Conservation (phyloP, 306 rosid species). For the Malus sieversii region DNA sequence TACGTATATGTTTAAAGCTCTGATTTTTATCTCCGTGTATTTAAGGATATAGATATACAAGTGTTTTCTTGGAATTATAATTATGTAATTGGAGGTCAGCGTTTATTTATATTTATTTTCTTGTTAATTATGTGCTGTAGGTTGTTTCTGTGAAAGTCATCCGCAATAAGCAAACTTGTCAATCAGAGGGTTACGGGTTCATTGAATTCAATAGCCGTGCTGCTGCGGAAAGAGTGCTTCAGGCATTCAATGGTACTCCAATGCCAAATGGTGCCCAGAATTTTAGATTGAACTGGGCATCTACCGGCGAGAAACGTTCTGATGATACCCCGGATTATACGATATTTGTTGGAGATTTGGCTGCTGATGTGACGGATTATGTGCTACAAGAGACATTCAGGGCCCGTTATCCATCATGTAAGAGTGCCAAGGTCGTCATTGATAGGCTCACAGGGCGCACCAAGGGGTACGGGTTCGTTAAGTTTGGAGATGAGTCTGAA, state of each 20-base stretch:
- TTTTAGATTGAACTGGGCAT: constrained; percentile 93
- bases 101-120: background rate
- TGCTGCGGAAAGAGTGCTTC: constrained; percentile 75
- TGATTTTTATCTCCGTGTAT: background rate
- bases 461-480: constrained; percentile 92
- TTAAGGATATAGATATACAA: background rate
- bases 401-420: constrained; percentile 45
- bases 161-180: constrained; percentile 77
- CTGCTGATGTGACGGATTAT: constrained; percentile 84
- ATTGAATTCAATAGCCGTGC: constrained; percentile 63
- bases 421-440: constrained; percentile 95
- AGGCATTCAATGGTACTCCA: constrained; percentile 59
- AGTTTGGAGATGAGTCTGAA: constrained; percentile 78
- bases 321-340: constrained; percentile 88
- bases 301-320: constrained; percentile 72
- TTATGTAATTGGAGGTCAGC: background rate
- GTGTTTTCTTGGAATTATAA: too few species aligned
- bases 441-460: constrained; percentile 80
- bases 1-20: background rate
- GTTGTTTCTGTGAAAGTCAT: constrained; percentile 66
- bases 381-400: constrained; percentile 63
- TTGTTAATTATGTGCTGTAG: constrained; percentile 29
- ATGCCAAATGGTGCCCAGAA: constrained; percentile 84
- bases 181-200: constrained; percentile 89
- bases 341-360: constrained; percentile 91